Evolutionary conservation across 176 grass and related monocot genomes (phyloP).

Genomic region (Thinopyrum elongatum): DNA sequence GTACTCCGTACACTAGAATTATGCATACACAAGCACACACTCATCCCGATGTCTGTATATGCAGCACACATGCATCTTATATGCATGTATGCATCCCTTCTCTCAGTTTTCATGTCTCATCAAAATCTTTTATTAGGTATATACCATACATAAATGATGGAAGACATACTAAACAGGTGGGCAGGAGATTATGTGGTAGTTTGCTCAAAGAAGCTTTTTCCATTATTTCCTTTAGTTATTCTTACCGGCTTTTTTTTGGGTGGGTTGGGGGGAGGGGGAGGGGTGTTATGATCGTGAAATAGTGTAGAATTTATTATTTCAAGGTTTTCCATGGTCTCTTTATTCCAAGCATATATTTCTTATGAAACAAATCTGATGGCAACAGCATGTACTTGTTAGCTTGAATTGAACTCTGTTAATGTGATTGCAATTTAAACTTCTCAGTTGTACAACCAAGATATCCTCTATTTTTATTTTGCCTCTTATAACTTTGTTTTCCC

Average conservation of each 20-base stretch:
- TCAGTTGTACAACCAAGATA: not conserved
- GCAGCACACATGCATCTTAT: no score
- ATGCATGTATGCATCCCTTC: no score
- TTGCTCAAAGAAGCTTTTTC: not conserved
- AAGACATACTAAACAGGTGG: not conserved
- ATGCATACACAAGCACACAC: no score
- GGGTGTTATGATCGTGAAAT: not conserved
- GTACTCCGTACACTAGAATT: no score
- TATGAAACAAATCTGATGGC: not conserved
- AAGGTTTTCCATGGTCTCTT: not conserved
- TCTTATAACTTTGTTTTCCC: not conserved
- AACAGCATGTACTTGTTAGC: not conserved
- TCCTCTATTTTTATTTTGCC: not conserved
- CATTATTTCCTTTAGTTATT: not conserved
- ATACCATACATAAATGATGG: no score
- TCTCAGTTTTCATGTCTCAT: no score
- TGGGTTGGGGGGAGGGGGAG: no score
- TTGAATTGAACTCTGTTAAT: constrained; percentile 3
- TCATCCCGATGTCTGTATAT: no score
- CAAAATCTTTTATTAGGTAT: no score
- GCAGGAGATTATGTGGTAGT: not conserved
- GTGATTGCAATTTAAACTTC: not conserved
- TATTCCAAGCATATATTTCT: not conserved
- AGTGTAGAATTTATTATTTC: not conserved
- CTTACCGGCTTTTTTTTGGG: not conserved